phyloP scores from a whole-genome alignment of 371 early-diverging fungal species.

The Apophysomyces variabilis region DNA sequence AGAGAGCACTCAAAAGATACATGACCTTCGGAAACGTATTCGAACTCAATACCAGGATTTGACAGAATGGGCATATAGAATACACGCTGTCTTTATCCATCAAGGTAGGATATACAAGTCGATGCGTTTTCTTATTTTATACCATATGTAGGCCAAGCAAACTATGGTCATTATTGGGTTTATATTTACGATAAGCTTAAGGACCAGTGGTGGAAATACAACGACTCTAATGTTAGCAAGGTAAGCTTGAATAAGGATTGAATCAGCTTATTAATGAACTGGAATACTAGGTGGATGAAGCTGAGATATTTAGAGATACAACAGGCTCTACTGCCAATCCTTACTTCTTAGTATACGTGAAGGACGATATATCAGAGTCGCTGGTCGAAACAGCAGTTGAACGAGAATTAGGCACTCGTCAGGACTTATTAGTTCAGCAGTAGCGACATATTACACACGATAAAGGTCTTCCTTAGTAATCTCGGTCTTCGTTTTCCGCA shows the following conservation, averaged over 20 bases:
- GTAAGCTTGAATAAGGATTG: constrained; percentile 26
- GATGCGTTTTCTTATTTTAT: neutral
- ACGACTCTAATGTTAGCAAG: constrained; percentile 76
- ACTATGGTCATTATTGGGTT: constrained; percentile 91
- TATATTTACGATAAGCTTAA: constrained; percentile 72
- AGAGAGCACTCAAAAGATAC: constrained; percentile 21
- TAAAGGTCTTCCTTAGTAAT: neutral
- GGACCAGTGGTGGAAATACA: constrained; percentile 82
- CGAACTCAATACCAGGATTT: constrained; percentile 44
- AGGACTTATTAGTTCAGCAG: neutral
- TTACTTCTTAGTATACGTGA: constrained; percentile 70
- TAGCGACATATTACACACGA: neutral
- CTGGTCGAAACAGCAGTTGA: constrained; percentile 35
- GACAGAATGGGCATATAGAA: constrained; percentile 47
- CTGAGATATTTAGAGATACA: constrained; percentile 60
- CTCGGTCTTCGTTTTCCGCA: too few relatives aligned
- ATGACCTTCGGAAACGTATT: constrained; percentile 25
- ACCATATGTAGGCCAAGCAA: constrained; percentile 52
- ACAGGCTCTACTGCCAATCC: constrained; percentile 67
- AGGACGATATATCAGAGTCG: constrained; percentile 29
- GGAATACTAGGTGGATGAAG: constrained; percentile 44
- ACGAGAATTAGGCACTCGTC: constrained; percentile 10
- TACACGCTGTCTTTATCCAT: constrained; percentile 78
- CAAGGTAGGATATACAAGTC: constrained; percentile 38
- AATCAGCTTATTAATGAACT: neutral